Percentiles rank a stretch among this genome's conserved stretches.
phyloP scores from a whole-genome alignment of 139 green algal species.

The Yamagishiella unicocca region DNA sequence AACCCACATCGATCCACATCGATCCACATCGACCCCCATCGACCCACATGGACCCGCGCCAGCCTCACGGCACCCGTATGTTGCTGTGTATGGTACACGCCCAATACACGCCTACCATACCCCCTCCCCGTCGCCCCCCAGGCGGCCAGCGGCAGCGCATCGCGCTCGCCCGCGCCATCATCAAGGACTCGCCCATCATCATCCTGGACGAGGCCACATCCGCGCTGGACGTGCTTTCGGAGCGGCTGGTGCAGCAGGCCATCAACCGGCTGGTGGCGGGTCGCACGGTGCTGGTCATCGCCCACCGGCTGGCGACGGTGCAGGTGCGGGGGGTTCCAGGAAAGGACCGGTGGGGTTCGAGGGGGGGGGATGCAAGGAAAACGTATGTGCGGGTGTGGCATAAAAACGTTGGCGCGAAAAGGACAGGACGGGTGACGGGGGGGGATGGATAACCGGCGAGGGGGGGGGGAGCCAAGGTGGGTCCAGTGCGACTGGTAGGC shows the following conservation, averaged over 20 bases:
- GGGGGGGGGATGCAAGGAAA: not conserved
- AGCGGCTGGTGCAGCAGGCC: constrained; percentile 88
- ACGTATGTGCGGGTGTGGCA: not conserved
- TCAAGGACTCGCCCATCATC: constrained; percentile 88
- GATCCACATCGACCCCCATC: too few species aligned
- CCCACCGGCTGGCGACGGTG: constrained; percentile 88
- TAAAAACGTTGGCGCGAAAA: not conserved
- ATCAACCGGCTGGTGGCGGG: constrained; percentile 87
- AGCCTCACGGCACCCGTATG: too few species aligned
- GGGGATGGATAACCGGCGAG: not conserved
- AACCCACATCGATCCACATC: too few species aligned
- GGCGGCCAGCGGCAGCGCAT: constrained; percentile 88
- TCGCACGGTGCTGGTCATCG: constrained; percentile 95
- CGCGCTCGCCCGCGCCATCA: constrained; percentile 92
- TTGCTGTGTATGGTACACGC: too few species aligned
- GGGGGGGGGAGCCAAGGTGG: not conserved
- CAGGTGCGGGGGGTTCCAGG: constrained; percentile 55
- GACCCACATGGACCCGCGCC: too few species aligned
- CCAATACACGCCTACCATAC: too few species aligned
- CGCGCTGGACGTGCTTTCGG: constrained; percentile 66
- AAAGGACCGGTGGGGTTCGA: not conserved
- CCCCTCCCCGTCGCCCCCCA: too few species aligned
- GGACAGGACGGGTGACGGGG: not conserved
- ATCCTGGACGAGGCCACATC: constrained; percentile 96
- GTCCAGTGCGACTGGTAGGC: not conserved